A percentile compares a stretch with the other conserved stretches of the same genome.
Conservation (phyloP, 2,329 filamentous ascomycete genomes). For the Scedosporium aurantiacum region DNA sequence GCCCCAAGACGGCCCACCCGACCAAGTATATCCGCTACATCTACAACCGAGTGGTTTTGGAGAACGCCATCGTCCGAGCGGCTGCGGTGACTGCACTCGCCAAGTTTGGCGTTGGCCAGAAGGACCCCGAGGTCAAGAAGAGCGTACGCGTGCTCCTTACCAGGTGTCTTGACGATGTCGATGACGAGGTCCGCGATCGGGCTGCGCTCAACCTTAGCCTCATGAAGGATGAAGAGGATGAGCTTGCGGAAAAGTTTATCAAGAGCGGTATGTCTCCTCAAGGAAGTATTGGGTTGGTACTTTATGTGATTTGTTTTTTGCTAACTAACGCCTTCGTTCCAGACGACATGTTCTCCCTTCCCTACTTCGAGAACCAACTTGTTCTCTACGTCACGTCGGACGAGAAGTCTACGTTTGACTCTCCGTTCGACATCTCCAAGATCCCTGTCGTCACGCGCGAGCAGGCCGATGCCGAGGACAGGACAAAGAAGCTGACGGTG, state of each 20-base stretch:
- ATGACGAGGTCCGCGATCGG: slow-evolving; percentile 94
- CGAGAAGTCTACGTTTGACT: slow-evolving; percentile 72
- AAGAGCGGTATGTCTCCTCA: slow-evolving; percentile 60
- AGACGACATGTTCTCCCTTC: slow-evolving; percentile 93
- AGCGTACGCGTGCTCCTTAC: slow-evolving; percentile 88
- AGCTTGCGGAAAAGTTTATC: slow-evolving; percentile 76
- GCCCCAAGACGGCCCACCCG: slow-evolving; percentile 86
- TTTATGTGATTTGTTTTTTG: background rate
- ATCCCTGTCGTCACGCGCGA: slow-evolving; percentile 91
- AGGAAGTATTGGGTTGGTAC: no score
- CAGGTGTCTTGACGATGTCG: slow-evolving; percentile 88
- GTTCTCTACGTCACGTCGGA: slow-evolving; percentile 95
- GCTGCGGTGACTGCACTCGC: slow-evolving; percentile 91
- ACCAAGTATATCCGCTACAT: slow-evolving; percentile 99
- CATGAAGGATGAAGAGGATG: slow-evolving; percentile 87
- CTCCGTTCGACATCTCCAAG: slow-evolving; percentile 80
- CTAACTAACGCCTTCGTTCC: slow-evolving; percentile 2
- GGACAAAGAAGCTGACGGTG: slow-evolving; percentile 92
- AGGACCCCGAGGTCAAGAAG: slow-evolving; percentile 91
- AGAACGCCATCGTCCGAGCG: slow-evolving; percentile 91
- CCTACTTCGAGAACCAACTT: slow-evolving; percentile 91
- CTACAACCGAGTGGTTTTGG: slow-evolving; percentile 94
- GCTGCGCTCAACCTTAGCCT: slow-evolving; percentile 84
- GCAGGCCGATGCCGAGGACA: slow-evolving; percentile 90
- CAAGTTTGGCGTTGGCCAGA: slow-evolving; percentile 95